Evolutionary conservation across 352 stramenopile species (phyloP).

Genomic region (Plasmopara muralis): DNA sequence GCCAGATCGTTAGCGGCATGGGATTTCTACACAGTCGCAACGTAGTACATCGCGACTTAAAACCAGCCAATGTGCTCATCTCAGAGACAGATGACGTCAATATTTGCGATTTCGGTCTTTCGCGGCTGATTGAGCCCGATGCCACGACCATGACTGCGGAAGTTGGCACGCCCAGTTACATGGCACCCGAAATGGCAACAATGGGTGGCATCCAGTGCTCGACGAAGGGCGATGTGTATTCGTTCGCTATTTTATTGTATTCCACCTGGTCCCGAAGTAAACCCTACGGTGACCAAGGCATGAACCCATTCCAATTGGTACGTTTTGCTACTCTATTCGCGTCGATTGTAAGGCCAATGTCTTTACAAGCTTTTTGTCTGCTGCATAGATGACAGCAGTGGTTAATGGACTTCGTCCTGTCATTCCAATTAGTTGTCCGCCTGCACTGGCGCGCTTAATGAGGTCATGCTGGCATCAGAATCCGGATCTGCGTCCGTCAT

Average conservation of each 20-base stretch:
- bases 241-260: constrained; percentile 81
- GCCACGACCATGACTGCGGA: constrained; percentile 84
- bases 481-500: constrained; percentile 57
- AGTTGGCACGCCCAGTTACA: constrained; percentile 86
- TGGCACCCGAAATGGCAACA: constrained; percentile 87
- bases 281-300: constrained; percentile 83
- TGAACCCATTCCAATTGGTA: constrained; percentile 87
- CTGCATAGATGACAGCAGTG: constrained; percentile 72
- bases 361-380: constrained; percentile 11
- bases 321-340: constrained; percentile 6
- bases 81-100: constrained; percentile 88
- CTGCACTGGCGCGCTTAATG: constrained; percentile 72
- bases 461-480: constrained; percentile 76
- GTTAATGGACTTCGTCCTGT: constrained; percentile 80
- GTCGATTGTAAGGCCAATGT: not conserved
- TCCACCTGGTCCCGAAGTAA: constrained; percentile 85
- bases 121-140: constrained; percentile 74
- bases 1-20: constrained; percentile 87
- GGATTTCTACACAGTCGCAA: constrained; percentile 85
- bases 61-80: constrained; percentile 93
- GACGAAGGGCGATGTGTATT: constrained; percentile 85
- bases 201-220: constrained; percentile 85
- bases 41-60: constrained; percentile 86
- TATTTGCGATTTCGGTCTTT: constrained; percentile 93
- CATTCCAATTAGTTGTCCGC: constrained; percentile 77